A percentile compares a stretch with the other conserved stretches of the same genome.
These are phyloP conservation scores for Rhynchosporium agropyri DNA, from an alignment of 2,329 filamentous ascomycete genomes.

Conservation along the genomic window DNA sequence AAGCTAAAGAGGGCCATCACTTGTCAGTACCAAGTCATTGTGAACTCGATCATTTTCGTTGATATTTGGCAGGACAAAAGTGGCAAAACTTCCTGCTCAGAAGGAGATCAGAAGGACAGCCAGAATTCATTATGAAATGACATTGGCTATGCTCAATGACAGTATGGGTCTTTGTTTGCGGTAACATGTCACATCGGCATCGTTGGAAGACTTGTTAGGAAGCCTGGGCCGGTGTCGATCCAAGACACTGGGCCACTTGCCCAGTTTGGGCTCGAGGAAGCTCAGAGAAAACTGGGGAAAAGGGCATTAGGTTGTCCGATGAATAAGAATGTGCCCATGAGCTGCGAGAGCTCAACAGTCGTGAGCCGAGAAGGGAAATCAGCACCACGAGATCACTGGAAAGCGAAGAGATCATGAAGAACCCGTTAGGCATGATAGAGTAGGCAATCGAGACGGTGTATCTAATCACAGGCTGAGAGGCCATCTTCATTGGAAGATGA, in stretches of 20 bases:
- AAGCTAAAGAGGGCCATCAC: constrained; percentile 8
- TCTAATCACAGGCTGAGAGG: too few species aligned
- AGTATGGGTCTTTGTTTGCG: constrained; percentile 68
- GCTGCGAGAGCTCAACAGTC: too few species aligned
- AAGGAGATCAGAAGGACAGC: constrained; percentile 32
- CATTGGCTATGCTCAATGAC: constrained; percentile 73
- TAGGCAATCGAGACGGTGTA: too few species aligned
- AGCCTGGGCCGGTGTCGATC: not conserved
- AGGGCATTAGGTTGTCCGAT: too few species aligned
- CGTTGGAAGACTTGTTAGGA: not conserved
- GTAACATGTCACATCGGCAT: constrained; percentile 38
- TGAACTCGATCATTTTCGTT: not conserved
- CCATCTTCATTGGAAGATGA: too few species aligned
- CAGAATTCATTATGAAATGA: constrained; percentile 66
- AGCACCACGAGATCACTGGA: too few species aligned
- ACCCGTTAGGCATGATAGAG: too few species aligned
- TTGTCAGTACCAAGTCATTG: constrained; percentile 18
- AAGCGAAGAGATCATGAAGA: too few species aligned
- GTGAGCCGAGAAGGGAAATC: too few species aligned
- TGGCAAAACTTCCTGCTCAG: constrained; percentile 16
- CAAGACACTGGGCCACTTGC: not conserved
- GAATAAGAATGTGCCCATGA: too few species aligned
- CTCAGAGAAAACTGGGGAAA: not conserved
- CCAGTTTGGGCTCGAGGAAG: not conserved
- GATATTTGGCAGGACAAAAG: not conserved